Evolutionary conservation across 805 yeast species (phyloP).

Genomic region (Metschnikowia lunata): DNA sequence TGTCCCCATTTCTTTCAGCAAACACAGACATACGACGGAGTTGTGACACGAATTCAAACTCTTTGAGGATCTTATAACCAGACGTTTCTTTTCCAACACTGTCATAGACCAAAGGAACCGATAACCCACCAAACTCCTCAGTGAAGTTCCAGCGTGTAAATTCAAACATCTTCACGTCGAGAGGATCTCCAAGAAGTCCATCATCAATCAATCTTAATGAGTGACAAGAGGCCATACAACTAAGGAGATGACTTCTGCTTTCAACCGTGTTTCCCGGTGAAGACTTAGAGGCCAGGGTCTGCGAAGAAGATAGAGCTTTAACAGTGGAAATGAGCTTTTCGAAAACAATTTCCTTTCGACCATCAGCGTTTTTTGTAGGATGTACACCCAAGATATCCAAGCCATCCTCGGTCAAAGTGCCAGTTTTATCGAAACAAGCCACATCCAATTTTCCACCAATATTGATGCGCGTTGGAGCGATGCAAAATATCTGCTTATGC

Average conservation of each 20-base stretch:
- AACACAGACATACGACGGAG: slow-evolving; percentile 89
- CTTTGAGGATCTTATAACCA: slow-evolving; percentile 36
- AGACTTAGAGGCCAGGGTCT: not conserved
- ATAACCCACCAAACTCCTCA: slow-evolving; percentile 50
- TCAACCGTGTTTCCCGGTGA: slow-evolving; percentile 18
- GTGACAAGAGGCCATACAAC: slow-evolving; percentile 75
- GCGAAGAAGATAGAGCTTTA: slow-evolving; percentile 4
- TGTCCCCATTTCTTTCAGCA: slow-evolving; percentile 28
- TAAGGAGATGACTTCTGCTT: slow-evolving; percentile 30
- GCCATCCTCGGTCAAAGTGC: slow-evolving; percentile 96
- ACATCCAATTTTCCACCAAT: slow-evolving; percentile 94
- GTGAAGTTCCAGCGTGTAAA: slow-evolving; percentile 74
- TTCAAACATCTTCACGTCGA: slow-evolving; percentile 90
- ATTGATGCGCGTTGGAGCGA: slow-evolving; percentile 90
- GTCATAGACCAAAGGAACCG: slow-evolving; percentile 16
- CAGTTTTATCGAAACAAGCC: slow-evolving; percentile 93
- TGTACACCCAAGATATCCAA: slow-evolving; percentile 72
- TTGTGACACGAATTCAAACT: slow-evolving; percentile 80
- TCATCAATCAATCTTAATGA: slow-evolving; percentile 76
- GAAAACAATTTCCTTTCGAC: slow-evolving; percentile 38
- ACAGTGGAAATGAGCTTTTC: slow-evolving; percentile 22
- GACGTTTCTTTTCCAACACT: slow-evolving; percentile 16
- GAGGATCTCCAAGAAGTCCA: slow-evolving; percentile 87
- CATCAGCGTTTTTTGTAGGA: slow-evolving; percentile 36
- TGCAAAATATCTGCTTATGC: slow-evolving; percentile 68